phyloP scores from a whole-genome alignment of 352 stramenopile species.

The Phytophthora capsici region DNA sequence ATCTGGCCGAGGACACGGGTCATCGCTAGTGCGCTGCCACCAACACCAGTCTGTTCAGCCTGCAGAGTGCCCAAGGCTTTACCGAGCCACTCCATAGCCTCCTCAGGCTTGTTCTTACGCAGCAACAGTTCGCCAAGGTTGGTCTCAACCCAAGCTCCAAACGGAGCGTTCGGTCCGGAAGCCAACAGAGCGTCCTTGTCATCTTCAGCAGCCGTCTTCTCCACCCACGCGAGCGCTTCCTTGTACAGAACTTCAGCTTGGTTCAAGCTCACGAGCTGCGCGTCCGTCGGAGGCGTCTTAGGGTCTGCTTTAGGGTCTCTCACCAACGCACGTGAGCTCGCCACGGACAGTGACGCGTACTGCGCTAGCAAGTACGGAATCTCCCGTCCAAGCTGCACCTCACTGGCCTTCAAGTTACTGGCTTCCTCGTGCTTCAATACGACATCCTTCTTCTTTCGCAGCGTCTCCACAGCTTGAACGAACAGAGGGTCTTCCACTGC shows the following conservation, averaged over 20 bases:
- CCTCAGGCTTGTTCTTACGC: slow-evolving; percentile 60
- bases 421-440: slow-evolving; percentile 59
- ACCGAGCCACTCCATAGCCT: slow-evolving; percentile 74
- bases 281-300: slow-evolving; percentile 33
- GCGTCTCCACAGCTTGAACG: slow-evolving; percentile 56
- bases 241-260: slow-evolving; percentile 76
- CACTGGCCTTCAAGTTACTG: slow-evolving; percentile 43
- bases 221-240: slow-evolving; percentile 69
- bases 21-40: slow-evolving; percentile 61
- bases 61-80: slow-evolving; percentile 72
- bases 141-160: slow-evolving; percentile 72
- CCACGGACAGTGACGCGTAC: slow-evolving; percentile 67
- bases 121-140: slow-evolving; percentile 77
- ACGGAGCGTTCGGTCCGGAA: slow-evolving; percentile 59
- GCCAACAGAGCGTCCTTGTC: slow-evolving; percentile 54
- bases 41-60: slow-evolving; percentile 49
- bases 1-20: slow-evolving; percentile 73
- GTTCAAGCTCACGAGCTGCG: slow-evolving; percentile 56
- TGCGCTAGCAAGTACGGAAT: slow-evolving; percentile 78
- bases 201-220: slow-evolving; percentile 50
- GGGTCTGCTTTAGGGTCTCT: slow-evolving; percentile 34
- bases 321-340: slow-evolving; percentile 47
- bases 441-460: slow-evolving; percentile 68
- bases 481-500: slow-evolving; percentile 67
- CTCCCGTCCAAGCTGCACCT: slow-evolving; percentile 64